Base-by-base conservation (phyloP, 192 early-diverging fungal species). In the Linnemannia elongata region DNA sequence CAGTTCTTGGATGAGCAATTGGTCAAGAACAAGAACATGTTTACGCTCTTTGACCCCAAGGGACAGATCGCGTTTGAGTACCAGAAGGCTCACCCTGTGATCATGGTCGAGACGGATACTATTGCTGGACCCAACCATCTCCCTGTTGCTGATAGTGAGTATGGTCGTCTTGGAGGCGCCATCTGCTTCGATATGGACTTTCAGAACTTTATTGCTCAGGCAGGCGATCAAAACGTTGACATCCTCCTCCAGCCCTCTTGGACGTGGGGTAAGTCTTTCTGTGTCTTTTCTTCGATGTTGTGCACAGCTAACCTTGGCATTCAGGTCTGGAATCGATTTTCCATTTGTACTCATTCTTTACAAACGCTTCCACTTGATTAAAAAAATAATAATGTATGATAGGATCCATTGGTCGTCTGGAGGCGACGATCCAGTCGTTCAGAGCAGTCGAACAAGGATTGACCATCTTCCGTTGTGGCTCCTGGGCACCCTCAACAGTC, bases 121-220 rank as follows among this genome's bases (percentile, higher is more conserved):
- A 68, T 69, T 49, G 72, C 90, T 27, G 91, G 91, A 22, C 88
- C 86, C 4, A 71, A 83, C 20, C 55, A 68, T 1, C 57, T 90
- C 36, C 89, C 84, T 5, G 69, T 82, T 20, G 78, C 80, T 2
- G 85, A 89, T 24, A 77, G 87, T 20, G 80, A 84, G 3, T 88
- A 83, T 76, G 90, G 88, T 27, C 78, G 77, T 6, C 39, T 91
- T 20, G 85, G 87, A 24, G 88, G 72, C 0, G 88, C 89, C 0
- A 91, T 91, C 35, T 91, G 91, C 33, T 87, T 91, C 38, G 91
- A 92, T 44, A 69, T 88, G 75, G 89, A 91, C 57, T 92, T 92
- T 20, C 87, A 85, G 2, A 80, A 87, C 33, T 78, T 90, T 63
- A 82, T 92, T 35, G 77, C 81, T 0, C 87, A 89, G 77, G 88